phyloP scores from a whole-genome alignment of 2,329 filamentous ascomycete species.

The Calonectria fujianensis region DNA sequence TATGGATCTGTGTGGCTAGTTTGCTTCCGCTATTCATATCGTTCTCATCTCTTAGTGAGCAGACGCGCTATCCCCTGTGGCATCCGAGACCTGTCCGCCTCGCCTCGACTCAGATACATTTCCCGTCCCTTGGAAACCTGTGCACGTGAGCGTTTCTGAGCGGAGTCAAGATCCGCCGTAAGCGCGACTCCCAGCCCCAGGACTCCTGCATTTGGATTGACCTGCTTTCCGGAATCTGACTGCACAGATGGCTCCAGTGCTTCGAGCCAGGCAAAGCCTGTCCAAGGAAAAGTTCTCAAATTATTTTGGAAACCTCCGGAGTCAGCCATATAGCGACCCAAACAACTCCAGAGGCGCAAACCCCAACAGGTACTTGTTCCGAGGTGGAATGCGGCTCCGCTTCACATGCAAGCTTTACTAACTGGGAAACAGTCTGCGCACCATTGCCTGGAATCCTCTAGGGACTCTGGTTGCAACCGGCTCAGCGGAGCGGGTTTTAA shows the following conservation, averaged over 20 bases:
- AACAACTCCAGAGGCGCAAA: constrained; percentile 71
- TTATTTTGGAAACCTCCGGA: constrained; percentile 81
- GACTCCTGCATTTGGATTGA: neutral
- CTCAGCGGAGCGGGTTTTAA: constrained; percentile 79
- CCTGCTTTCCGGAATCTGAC: neutral
- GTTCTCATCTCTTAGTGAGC: constrained; percentile 26
- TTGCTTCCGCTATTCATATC: constrained; percentile 40
- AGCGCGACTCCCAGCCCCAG: constrained; percentile 6
- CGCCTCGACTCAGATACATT: neutral
- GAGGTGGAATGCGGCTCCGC: constrained; percentile 38
- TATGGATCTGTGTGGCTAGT: constrained; percentile 35
- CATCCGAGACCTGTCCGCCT: constrained; percentile 1
- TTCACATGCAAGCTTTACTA: constrained; percentile 38
- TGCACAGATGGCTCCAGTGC: constrained; percentile 63
- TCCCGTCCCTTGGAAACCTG: neutral
- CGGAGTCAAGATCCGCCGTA: constrained; percentile 1
- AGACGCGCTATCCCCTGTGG: constrained; percentile 18
- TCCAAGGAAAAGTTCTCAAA: constrained; percentile 81
- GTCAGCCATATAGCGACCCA: constrained; percentile 81
- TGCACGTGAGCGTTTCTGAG: constrained; percentile 15
- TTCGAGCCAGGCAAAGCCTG: constrained; percentile 72
- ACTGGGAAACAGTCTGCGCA: constrained; percentile 75
- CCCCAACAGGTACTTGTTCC: constrained; percentile 72
- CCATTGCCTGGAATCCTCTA: constrained; percentile 91
- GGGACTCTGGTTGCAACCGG: constrained; percentile 91